Evolutionary conservation across 2,329 filamentous ascomycete genomes (phyloP), one percentile per base, ranked within the genome.

Genomic region (Fusarium pseudograminearum): DNA sequence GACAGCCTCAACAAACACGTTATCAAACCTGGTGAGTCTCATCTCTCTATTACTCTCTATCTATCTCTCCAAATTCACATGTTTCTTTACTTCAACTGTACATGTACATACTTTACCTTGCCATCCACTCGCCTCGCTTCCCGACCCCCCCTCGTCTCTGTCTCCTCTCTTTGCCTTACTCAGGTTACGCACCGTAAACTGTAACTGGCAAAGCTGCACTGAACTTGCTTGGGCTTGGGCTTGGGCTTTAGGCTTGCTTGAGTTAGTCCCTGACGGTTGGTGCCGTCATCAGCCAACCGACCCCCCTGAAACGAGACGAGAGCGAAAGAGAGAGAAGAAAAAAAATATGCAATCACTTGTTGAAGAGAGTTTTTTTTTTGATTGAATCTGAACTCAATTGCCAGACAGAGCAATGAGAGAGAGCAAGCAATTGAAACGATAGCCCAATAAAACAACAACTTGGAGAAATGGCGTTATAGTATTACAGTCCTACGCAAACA

Each of bases 221-320:
- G 22, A 15, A 50, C 47, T 33, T 33, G 45, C 16, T n/a, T 65
- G 46, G 64, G 59, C 30, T n/a, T 65, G 46, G 64, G 59, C 30
- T 41, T 57, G 38, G 52, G 61, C 28, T 51, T 33, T 33, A 42
- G 60, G 47, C 42, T 46, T 46, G 47, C 55, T 57, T 36, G 16
- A 42, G 60, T 44, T 55, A 53, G 61, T 61, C 66, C 46, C 61
- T 56, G 42, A 40, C 50, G 33, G 58, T 56, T 60, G 59, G 59
- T 68, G 51, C 65, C 65, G 65, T 69, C 65, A 69, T 66, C 56
- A 69, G 59, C 57, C 57, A 62, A 38, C 41, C 31, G 40, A 20
- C 18, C 52, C 34, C 22, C 24, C 38, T 51, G 52, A 64, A 38
- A 40, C 47, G 24, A 51, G 28, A 16, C 18, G 33, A 44, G 46